A percentile compares a stretch with the other conserved stretches of the same genome.
Evolutionary conservation across 2,329 filamentous ascomycete genomes (phyloP).

Genomic region (Pseudohalonectria lignicola): DNA sequence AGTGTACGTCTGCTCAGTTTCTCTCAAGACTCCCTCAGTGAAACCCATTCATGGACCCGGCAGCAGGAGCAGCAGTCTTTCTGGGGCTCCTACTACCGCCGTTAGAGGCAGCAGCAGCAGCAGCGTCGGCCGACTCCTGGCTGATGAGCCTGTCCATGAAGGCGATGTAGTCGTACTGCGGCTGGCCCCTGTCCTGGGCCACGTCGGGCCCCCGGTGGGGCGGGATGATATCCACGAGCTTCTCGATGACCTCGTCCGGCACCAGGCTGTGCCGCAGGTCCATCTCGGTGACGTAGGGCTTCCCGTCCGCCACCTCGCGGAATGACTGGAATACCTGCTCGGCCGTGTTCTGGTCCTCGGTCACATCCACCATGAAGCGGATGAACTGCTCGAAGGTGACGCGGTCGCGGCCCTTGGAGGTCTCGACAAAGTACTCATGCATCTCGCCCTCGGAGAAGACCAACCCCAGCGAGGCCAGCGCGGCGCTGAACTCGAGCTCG

Average conservation of each 20-base stretch:
- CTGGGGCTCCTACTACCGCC: constrained; percentile 1
- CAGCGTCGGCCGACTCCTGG: constrained; percentile 15
- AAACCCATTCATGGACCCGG: not conserved
- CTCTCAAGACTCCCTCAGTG: no score
- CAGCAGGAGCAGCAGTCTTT: not conserved
- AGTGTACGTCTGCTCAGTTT: no score
- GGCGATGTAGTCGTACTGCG: constrained; percentile 90
- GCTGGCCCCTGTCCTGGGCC: constrained; percentile 69
- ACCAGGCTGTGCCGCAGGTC: constrained; percentile 91
- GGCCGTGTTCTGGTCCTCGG: constrained; percentile 96
- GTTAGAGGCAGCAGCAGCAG: not conserved
- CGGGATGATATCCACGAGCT: constrained; percentile 81
- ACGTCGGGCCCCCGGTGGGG: constrained; percentile 72
- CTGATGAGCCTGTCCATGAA: constrained; percentile 87
- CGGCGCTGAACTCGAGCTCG: constrained; percentile 92
- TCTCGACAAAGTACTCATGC: constrained; percentile 87
- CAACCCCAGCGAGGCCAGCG: constrained; percentile 84
- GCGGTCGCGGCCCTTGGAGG: constrained; percentile 65
- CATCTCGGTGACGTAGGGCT: constrained; percentile 97
- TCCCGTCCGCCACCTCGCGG: constrained; percentile 93
- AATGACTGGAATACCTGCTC: constrained; percentile 99
- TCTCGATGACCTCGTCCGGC: constrained; percentile 92
- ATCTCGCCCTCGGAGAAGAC: constrained; percentile 98
- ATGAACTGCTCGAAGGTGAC: constrained; percentile 99
- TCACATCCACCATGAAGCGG: constrained; percentile 97